Percentiles rank a stretch among this genome's conserved stretches.
phyloP scores from a whole-genome alignment of 306 rosid species.

The Acacia melanoxylon region DNA sequence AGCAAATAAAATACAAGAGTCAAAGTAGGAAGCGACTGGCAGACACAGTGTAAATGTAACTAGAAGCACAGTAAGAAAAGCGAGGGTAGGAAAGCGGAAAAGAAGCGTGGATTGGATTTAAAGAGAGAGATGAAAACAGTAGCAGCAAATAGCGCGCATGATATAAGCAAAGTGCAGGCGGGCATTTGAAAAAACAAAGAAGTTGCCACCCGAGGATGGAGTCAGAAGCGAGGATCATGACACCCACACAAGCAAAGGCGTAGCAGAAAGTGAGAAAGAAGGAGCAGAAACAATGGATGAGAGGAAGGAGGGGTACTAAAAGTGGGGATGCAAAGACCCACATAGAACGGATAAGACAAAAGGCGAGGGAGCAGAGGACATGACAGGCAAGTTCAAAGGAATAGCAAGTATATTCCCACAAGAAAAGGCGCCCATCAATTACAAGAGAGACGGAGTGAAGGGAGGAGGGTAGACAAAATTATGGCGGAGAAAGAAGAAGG shows the following conservation, averaged over 20 bases:
- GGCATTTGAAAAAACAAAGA: neutral
- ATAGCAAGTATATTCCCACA: neutral
- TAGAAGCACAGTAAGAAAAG: neutral
- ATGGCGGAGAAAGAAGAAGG: neutral
- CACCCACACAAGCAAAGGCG: neutral
- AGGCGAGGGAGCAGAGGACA: slow-evolving; percentile 11
- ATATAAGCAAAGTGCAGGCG: neutral
- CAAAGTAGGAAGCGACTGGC: neutral
- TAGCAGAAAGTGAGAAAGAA: slow-evolving; percentile 36
- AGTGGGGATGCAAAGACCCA: slow-evolving; percentile 17
- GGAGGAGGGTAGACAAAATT: neutral
- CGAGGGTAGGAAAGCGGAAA: neutral
- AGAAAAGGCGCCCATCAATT: neutral
- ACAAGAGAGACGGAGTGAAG: neutral
- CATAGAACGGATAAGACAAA: slow-evolving; percentile 26
- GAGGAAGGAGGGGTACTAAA: neutral
- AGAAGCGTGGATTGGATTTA: neutral
- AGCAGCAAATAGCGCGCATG: slow-evolving; percentile 8
- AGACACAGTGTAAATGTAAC: neutral
- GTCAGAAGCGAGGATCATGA: neutral
- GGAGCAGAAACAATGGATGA: slow-evolving; percentile 23
- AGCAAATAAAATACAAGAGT: neutral
- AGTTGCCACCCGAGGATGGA: neutral
- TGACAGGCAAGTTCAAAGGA: neutral
- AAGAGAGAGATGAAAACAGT: neutral